Conservation (phyloP, 371 early-diverging fungal species). For the Mucor circinelloides region DNA sequence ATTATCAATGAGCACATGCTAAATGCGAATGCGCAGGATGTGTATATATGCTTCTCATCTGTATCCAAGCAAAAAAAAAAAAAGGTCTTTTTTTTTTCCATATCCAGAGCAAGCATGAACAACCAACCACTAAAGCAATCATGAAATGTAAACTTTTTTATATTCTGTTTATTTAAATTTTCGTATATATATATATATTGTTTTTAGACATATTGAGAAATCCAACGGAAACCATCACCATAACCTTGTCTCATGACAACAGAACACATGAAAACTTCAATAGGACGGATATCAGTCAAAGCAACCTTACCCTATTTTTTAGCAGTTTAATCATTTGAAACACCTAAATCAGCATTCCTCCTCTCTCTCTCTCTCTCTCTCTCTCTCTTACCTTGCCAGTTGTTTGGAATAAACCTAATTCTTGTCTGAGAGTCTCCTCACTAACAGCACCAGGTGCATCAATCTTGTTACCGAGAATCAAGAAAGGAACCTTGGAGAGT, state of each 20-base stretch:
- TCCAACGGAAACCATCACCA: constrained; percentile 96
- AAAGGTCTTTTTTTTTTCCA: neutral
- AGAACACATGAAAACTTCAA: constrained; percentile 98
- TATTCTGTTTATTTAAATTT: neutral
- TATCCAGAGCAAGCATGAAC: neutral
- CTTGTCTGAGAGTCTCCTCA: constrained; percentile 88
- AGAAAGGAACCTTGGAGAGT: constrained; percentile 89
- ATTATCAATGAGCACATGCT: too few relatives aligned
- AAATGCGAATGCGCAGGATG: too few relatives aligned
- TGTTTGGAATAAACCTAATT: constrained; percentile 91
- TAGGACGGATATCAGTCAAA: constrained; percentile 90
- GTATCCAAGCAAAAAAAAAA: too few relatives aligned
- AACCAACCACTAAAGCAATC: neutral
- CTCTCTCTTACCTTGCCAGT: constrained; percentile 91
- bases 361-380: too few relatives aligned
- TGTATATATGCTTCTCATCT: too few relatives aligned
- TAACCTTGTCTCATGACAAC: constrained; percentile 97
- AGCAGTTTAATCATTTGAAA: neutral
- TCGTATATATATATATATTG: neutral
- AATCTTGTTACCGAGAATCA: constrained; percentile 98
- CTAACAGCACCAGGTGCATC: constrained; percentile 93
- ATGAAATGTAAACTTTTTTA: neutral
- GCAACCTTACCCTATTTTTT: constrained; percentile 79
- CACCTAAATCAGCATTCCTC: neutral
- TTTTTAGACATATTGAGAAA: constrained; percentile 83